Evolutionary conservation across 2,329 filamentous ascomycete genomes (phyloP).

Genomic region (Penicillium nordicum): DNA sequence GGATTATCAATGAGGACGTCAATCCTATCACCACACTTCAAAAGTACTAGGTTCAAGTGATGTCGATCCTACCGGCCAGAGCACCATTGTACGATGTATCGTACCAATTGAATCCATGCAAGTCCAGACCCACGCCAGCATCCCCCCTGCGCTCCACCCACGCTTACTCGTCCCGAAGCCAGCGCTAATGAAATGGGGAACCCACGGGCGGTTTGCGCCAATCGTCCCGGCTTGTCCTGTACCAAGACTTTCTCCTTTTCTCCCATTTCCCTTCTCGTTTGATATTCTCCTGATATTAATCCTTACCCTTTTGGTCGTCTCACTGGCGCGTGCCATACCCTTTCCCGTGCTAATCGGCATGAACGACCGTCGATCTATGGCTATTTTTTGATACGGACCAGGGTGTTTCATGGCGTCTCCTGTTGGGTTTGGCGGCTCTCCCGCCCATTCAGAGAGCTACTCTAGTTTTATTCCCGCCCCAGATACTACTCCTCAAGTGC

Average conservation of each 20-base stretch:
- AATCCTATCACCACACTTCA: conserved; percentile 2
- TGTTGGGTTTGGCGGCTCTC: conserved; percentile 15
- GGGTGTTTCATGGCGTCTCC: conserved; percentile 23
- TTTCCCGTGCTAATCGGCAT: conserved; percentile 22
- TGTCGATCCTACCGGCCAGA: conserved; percentile 22
- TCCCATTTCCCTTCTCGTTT: conserved; percentile 1
- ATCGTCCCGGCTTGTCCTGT: conserved; percentile 11
- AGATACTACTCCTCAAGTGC: conserved; percentile 39
- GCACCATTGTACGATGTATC: conserved; percentile 13
- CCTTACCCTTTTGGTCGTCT: conserved; percentile 22
- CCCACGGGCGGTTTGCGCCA: conserved; percentile 21
- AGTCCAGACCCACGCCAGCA: conserved; percentile 7
- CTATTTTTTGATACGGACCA: conserved; percentile 24
- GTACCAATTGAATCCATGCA: conserved; percentile 19
- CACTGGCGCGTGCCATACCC: conserved; percentile 17
- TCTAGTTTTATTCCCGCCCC: conserved; percentile 21
- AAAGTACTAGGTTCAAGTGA: conserved; percentile 4
- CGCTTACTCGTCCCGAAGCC: conserved; percentile 12
- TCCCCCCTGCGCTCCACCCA: conserved; percentile 12
- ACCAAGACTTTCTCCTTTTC: conserved; percentile 13
- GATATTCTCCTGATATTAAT: conserved; percentile 15
- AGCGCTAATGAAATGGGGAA: conserved; percentile 14
- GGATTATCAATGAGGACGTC: not conserved
- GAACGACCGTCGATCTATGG: conserved; percentile 24
- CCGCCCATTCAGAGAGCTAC: conserved; percentile 15